These are phyloP conservation scores for Boletus coccyginus DNA, from an alignment of 768 basidiomycete species.

Conservation along the genomic window DNA sequence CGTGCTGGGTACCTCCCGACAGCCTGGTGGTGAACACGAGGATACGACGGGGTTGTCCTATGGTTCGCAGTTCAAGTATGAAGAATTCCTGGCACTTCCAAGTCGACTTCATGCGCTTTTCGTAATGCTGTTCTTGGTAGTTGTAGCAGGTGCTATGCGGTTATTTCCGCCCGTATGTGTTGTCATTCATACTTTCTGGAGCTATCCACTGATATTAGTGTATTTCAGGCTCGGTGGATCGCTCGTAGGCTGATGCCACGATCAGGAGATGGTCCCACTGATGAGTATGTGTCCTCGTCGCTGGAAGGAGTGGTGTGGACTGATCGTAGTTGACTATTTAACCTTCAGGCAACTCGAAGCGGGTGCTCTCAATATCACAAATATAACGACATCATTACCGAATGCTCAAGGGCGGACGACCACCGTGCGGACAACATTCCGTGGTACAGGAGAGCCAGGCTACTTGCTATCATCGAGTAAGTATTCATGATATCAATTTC, in stretches of 20 bases:
- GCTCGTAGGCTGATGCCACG: conserved; percentile 48
- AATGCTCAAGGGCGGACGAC: conserved; percentile 38
- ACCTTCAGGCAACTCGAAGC: conserved; percentile 49
- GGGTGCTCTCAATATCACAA: conserved; percentile 62
- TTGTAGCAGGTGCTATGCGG: conserved; percentile 25
- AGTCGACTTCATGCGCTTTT: conserved; percentile 41
- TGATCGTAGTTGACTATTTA: not conserved
- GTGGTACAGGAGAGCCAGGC: conserved; percentile 75
- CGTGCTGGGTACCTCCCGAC: conserved; percentile 10
- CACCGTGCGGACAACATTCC: conserved; percentile 55
- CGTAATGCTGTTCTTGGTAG: conserved; percentile 33
- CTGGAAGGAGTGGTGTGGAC: not conserved
- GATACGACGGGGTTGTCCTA: conserved; percentile 39
- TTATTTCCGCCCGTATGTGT: conserved; percentile 38
- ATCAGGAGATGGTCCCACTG: conserved; percentile 61
- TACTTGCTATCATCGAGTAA: conserved; percentile 37
- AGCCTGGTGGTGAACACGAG: conserved; percentile 16
- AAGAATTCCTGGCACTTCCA: conserved; percentile 56
- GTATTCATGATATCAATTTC: not conserved
- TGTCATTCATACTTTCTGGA: not conserved
- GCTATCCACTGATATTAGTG: not conserved
- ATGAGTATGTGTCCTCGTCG: conserved; percentile 44
- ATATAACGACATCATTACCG: conserved; percentile 63
- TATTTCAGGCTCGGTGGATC: conserved; percentile 48
- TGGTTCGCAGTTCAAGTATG: conserved; percentile 72